phyloP scores from a whole-genome alignment of 495 filamentous ascomycete species.

The Aspergillus cristatus region DNA sequence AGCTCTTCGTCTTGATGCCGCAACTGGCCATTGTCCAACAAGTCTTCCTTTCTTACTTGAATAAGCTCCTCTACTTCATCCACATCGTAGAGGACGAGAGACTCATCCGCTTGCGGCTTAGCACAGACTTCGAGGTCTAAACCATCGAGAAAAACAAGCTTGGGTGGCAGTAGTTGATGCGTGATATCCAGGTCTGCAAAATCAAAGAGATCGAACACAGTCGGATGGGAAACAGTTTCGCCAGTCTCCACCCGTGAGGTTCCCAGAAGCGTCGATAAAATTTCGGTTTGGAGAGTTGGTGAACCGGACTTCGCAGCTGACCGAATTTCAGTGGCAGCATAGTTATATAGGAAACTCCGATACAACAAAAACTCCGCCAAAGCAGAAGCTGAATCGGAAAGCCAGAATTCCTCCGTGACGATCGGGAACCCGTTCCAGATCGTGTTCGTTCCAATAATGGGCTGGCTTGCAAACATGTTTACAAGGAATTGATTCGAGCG shows the following conservation, averaged over 20 bases:
- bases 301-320: slow-evolving; percentile 59
- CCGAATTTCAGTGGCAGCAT: slow-evolving; percentile 74
- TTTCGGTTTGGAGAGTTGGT: slow-evolving; percentile 65
- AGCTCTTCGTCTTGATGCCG: slow-evolving; percentile 49
- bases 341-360: slow-evolving; percentile 68
- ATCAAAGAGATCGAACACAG: slow-evolving; percentile 88
- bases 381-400: slow-evolving; percentile 49
- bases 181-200: slow-evolving; percentile 66
- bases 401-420: slow-evolving; percentile 51
- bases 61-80: slow-evolving; percentile 53
- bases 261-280: slow-evolving; percentile 72
- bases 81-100: slow-evolving; percentile 45
- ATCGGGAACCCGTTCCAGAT: slow-evolving; percentile 58
- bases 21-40: slow-evolving; percentile 37
- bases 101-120: slow-evolving; percentile 38
- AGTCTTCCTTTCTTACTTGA: slow-evolving; percentile 41
- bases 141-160: slow-evolving; percentile 46
- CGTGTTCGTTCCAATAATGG: slow-evolving; percentile 51
- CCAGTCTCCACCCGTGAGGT: slow-evolving; percentile 54
- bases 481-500: slow-evolving; percentile 65
- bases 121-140: slow-evolving; percentile 54
- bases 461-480: slow-evolving; percentile 55
- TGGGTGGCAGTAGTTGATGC: slow-evolving; percentile 37
- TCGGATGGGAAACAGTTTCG: slow-evolving; percentile 52
- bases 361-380: slow-evolving; percentile 66